Evolutionary conservation across 1,139 yeast genomes (phyloP), one percentile per base, ranked within the genome.

Genomic region (Suhomyces terraborum): DNA sequence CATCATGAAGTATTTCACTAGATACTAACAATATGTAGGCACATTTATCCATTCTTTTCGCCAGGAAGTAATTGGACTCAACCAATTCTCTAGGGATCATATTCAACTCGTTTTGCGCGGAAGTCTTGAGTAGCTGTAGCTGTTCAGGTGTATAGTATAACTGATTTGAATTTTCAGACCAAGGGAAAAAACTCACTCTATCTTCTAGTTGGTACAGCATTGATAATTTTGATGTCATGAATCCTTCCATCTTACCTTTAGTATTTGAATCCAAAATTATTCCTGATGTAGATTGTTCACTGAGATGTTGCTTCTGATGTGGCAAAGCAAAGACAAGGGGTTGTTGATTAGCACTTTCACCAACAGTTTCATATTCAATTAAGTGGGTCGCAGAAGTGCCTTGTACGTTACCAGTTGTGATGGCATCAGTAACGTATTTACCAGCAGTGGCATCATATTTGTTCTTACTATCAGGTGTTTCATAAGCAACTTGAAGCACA

Each of bases 1-100:
- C 71, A 53, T 84, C 84, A 36, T 74, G 62, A 40, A 85, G 63
- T 40, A 85, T 73, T 35, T 81, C 86, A 47, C 76, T 67, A 31
- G 82, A 77, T 8, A 82, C 85, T 46, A 82, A 73, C 38, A 84
- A 67, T 39, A 85, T 75, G 59, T 83, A 81, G 7, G 93, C 89
- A 56, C 79, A 85, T 63, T 84, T 85, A 62, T 84, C 93, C 35
- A 83, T 55, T n/a, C 77, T 73, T 61, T 86, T 86, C 35, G 93
- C 94, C 6, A 85, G 69, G 50, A 67, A 76, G 59, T 86, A 87
- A 49, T 77, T 82, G 10, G 79, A 73, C 55, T 72, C 64, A 7
- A 67, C 60, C 30, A 69, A 58, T 36, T 82, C 75, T 37, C 64
- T 58, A 6, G 66, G 59, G 43, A 86, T 77, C 44, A 77, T 84